These are phyloP conservation scores for Chalciporus chontae DNA, from an alignment of 768 basidiomycete species.

Conservation along the genomic window DNA sequence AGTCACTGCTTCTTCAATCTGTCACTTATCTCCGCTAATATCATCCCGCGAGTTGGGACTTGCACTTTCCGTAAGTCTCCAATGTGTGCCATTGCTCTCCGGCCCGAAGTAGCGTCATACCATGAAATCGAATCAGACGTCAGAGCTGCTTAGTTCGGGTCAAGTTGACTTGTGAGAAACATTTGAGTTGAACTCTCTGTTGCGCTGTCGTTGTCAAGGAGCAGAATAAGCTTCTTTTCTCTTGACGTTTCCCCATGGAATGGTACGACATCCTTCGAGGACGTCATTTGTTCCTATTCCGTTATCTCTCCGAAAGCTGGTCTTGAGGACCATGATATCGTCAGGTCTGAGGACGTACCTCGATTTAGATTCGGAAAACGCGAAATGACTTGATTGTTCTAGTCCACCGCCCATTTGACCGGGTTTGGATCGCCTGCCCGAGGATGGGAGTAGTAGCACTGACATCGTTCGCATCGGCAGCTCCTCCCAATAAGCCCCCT, in stretches of 20 bases:
- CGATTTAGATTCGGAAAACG: background rate
- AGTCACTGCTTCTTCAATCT: background rate
- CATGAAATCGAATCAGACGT: background rate
- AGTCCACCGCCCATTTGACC: background rate
- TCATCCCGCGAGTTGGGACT: background rate
- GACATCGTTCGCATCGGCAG: background rate
- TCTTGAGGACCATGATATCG: background rate
- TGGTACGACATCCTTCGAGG: background rate
- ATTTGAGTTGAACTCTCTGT: background rate
- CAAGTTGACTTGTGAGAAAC: background rate
- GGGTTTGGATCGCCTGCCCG: background rate
- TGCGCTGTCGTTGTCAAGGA: background rate
- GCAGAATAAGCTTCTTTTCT: background rate
- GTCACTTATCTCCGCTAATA: background rate
- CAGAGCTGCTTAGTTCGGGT: background rate
- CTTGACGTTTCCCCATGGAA: background rate
- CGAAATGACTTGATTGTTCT: background rate
- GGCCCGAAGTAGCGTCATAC: background rate
- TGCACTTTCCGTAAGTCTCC: too few relatives aligned
- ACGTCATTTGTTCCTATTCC: too few relatives aligned
- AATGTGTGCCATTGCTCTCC: too few relatives aligned
- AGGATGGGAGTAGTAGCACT: too few relatives aligned
- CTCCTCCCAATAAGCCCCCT: background rate
- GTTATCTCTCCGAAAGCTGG: too few relatives aligned
- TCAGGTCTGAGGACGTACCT: background rate